These are phyloP conservation scores for Cladosporium sphaerospermum DNA, from an alignment of 2,329 filamentous ascomycete genomes.

Conservation along the genomic window DNA sequence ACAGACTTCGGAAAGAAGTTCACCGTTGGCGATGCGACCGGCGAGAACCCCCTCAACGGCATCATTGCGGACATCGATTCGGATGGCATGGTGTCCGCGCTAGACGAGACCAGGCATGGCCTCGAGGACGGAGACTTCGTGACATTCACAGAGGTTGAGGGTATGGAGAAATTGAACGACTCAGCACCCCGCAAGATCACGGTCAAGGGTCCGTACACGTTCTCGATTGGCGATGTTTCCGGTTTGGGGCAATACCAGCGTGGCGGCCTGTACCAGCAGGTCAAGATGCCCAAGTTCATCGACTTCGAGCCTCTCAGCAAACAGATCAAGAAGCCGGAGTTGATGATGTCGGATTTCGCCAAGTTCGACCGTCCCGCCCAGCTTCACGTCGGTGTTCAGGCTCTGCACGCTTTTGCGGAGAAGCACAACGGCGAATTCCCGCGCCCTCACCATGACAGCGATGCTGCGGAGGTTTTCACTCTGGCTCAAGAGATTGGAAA, in stretches of 20 bases:
- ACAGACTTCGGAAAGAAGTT: constrained; percentile 97
- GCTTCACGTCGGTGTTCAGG: constrained; percentile 87
- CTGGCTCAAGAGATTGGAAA: constrained; percentile 68
- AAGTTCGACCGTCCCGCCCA: constrained; percentile 95
- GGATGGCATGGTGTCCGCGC: constrained; percentile 81
- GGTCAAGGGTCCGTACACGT: constrained; percentile 92
- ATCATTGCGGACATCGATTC: constrained; percentile 88
- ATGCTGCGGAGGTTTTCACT: constrained; percentile 71
- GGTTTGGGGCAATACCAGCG: constrained; percentile 79
- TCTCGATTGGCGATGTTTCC: constrained; percentile 91
- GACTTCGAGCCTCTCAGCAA: constrained; percentile 77
- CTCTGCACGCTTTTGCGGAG: constrained; percentile 78
- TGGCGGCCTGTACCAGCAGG: constrained; percentile 86
- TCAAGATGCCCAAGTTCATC: constrained; percentile 95
- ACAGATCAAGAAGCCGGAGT: constrained; percentile 79
- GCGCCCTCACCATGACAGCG: constrained; percentile 73
- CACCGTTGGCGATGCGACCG: constrained; percentile 80
- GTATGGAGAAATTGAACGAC: constrained; percentile 82
- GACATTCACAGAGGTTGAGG: constrained; percentile 87
- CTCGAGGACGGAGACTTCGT: constrained; percentile 95
- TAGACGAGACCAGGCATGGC: constrained; percentile 92
- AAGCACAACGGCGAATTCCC: constrained; percentile 66
- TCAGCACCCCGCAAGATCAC: constrained; percentile 81
- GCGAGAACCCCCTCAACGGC: constrained; percentile 78
- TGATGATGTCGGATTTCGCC: constrained; percentile 89